Evolutionary conservation across 2,329 filamentous ascomycete genomes (phyloP).

Genomic region (Cordyceps farinosa): DNA sequence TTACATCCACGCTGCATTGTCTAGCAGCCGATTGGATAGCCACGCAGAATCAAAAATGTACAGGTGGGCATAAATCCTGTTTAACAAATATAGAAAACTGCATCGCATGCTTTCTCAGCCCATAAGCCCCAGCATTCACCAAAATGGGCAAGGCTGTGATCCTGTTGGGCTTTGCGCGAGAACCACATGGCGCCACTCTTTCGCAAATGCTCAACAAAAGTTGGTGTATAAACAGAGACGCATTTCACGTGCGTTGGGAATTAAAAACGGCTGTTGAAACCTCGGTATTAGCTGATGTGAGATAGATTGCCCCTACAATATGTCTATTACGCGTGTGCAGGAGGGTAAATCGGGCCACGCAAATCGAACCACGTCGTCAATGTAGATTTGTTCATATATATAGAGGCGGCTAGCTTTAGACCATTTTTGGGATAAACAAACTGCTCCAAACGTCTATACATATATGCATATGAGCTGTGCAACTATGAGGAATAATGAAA

Average conservation of each 20-base stretch:
- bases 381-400: background rate
- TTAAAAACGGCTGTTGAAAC: background rate
- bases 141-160: conserved; percentile 59
- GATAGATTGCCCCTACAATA: background rate
- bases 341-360: background rate
- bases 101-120: background rate
- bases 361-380: background rate
- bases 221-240: background rate
- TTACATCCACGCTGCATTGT: background rate
- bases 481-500: background rate
- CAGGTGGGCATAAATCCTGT: no score
- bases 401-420: background rate
- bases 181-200: conserved; percentile 3
- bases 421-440: no score
- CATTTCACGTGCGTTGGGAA: conserved; percentile 9
- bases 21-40: background rate
- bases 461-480: background rate
- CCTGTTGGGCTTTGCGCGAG: conserved; percentile 59
- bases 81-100: no score
- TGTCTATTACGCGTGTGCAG: background rate
- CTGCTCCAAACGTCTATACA: no score
- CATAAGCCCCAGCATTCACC: conserved; percentile 52
- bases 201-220: conserved; percentile 1
- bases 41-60: no score
- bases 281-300: background rate